Evolutionary conservation across 768 basidiomycete species (phyloP).

Genomic region (Leccinellum albellum): DNA sequence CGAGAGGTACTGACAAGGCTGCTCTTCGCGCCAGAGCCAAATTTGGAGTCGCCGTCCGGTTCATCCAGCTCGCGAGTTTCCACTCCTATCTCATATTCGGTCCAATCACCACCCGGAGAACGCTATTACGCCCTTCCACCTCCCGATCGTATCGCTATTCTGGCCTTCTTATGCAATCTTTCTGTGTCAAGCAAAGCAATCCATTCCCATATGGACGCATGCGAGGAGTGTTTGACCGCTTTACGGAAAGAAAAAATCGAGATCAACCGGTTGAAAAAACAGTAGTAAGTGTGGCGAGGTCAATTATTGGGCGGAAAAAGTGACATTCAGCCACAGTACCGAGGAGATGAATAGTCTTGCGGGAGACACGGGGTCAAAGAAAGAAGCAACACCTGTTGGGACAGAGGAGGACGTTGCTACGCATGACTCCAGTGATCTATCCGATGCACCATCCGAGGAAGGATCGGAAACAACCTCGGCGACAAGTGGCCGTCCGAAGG

Average conservation of each 20-base stretch:
- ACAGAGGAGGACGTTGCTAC: slow-evolving; percentile 53
- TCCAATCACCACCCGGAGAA: slow-evolving; percentile 55
- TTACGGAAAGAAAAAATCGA: slow-evolving; percentile 95
- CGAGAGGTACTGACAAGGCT: slow-evolving; percentile 68
- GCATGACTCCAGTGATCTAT: slow-evolving; percentile 69
- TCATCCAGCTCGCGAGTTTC: slow-evolving; percentile 48
- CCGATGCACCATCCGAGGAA: slow-evolving; percentile 62
- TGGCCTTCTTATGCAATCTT: slow-evolving; percentile 86
- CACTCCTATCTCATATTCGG: slow-evolving; percentile 40
- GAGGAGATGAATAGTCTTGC: slow-evolving; percentile 71
- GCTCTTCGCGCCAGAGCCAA: slow-evolving; percentile 62
- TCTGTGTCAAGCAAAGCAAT: slow-evolving; percentile 88
- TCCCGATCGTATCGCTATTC: slow-evolving; percentile 77
- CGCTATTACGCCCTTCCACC: slow-evolving; percentile 72
- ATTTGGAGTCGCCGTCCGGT: slow-evolving; percentile 38
- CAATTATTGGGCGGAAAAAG: slow-evolving; percentile 7
- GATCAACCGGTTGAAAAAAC: slow-evolving; percentile 84
- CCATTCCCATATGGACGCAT: slow-evolving; percentile 84
- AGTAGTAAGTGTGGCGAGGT: slow-evolving; percentile 57
- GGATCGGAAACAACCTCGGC: slow-evolving; percentile 58
- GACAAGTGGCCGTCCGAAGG: slow-evolving; percentile 38
- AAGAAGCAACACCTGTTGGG: slow-evolving; percentile 39
- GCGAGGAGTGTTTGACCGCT: slow-evolving; percentile 86
- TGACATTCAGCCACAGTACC: slow-evolving; percentile 38
- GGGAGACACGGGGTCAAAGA: slow-evolving; percentile 50